Evolutionary conservation across 441 rosid species (phyloP).

Genomic region (Daphne laureola): DNA sequence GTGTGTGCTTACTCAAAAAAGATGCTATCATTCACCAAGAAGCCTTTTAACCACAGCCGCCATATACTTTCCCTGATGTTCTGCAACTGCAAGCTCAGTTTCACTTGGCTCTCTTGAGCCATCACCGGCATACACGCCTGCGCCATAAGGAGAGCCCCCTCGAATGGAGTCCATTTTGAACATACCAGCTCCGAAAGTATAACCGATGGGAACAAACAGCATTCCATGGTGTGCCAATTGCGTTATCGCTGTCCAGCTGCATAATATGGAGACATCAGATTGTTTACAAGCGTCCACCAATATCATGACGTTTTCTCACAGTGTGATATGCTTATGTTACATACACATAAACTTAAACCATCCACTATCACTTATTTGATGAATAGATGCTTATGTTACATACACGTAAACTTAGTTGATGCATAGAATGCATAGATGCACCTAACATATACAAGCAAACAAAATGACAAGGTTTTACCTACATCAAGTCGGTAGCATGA

Average conservation of each 20-base stretch:
- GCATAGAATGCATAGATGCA: too few relatives aligned
- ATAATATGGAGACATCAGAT: slow-evolving; percentile 14
- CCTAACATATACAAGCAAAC: too few relatives aligned
- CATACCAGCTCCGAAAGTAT: slow-evolving; percentile 99
- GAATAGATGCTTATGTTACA: too few relatives aligned
- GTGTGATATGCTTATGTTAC: too few relatives aligned
- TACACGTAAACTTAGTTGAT: too few relatives aligned
- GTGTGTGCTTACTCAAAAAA: slow-evolving; percentile 3
- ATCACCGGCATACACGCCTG: slow-evolving; percentile 88
- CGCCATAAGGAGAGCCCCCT: slow-evolving; percentile 97
- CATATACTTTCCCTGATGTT: slow-evolving; percentile 97
- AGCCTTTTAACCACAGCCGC: slow-evolving; percentile 79
- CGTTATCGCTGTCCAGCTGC: slow-evolving; percentile 95
- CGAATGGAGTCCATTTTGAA: slow-evolving; percentile 81
- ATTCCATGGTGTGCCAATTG: slow-evolving; percentile 96
- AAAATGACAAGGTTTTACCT: too few relatives aligned
- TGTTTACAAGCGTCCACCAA: background rate
- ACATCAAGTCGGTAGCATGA: too few relatives aligned
- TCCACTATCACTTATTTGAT: too few relatives aligned
- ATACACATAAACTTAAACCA: too few relatives aligned
- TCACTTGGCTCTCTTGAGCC: slow-evolving; percentile 88
- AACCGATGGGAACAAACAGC: slow-evolving; percentile 91
- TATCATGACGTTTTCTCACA: too few relatives aligned
- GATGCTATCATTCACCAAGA: slow-evolving; percentile 31
- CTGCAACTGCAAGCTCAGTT: slow-evolving; percentile 72